phyloP scores from a whole-genome alignment of 371 early-diverging fungal species.

The Nematocida ausubeli region DNA sequence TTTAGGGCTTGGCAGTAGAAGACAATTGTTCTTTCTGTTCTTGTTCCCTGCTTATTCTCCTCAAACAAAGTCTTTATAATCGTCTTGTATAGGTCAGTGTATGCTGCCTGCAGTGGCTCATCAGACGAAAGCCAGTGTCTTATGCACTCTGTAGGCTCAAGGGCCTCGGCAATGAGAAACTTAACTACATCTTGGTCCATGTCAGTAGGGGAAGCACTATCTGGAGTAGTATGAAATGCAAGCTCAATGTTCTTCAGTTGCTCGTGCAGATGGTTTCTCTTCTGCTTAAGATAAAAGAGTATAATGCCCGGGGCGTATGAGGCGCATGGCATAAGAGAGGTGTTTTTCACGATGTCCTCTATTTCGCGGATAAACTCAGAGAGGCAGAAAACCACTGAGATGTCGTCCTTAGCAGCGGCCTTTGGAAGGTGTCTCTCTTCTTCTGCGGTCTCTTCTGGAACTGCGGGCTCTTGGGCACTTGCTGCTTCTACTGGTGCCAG shows the following conservation, averaged over 20 bases:
- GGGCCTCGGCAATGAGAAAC: background rate
- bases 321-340: background rate
- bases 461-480: background rate
- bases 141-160: background rate
- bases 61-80: background rate
- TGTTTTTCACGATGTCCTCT: background rate
- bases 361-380: background rate
- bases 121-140: background rate
- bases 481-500: background rate
- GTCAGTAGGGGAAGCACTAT: background rate
- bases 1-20: background rate
- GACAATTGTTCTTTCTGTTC: background rate
- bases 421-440: background rate
- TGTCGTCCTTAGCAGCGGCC: too few relatives aligned
- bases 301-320: background rate
- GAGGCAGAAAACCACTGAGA: background rate
- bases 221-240: background rate
- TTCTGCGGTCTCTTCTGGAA: background rate
- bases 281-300: conserved; percentile 2
- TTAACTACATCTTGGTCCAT: background rate
- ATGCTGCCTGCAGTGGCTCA: background rate
- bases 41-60: background rate
- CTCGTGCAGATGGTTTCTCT: background rate
- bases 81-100: background rate
- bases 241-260: background rate